These are phyloP conservation scores for Cyberlindnera subsufficiens DNA, from an alignment of 805 yeast species.

Conservation along the genomic window DNA sequence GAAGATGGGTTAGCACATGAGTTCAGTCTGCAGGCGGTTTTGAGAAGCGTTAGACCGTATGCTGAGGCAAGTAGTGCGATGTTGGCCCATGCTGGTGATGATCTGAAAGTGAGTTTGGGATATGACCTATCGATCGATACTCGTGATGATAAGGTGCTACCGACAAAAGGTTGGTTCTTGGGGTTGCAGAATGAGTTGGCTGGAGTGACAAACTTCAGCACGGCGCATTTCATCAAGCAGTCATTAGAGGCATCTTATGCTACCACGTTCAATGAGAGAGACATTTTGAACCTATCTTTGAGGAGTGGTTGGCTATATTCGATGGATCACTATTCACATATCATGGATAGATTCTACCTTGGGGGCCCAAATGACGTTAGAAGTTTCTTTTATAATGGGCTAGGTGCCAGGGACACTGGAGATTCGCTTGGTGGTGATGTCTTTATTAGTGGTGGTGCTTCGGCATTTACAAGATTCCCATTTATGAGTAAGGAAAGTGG, in stretches of 20 bases:
- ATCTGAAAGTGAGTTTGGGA: constrained; percentile 49
- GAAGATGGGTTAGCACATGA: constrained; percentile 39
- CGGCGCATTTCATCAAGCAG: constrained; percentile 29
- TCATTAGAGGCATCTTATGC: constrained; percentile 30
- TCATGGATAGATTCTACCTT: constrained; percentile 74
- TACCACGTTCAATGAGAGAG: constrained; percentile 23
- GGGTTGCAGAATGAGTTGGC: constrained; percentile 41
- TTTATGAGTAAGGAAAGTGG: constrained; percentile 40
- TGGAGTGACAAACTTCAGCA: constrained; percentile 18
- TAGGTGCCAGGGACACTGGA: constrained; percentile 53
- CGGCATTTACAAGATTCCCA: constrained; percentile 60
- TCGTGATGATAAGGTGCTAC: constrained; percentile 35
- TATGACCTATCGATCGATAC: constrained; percentile 36
- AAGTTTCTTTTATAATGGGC: constrained; percentile 61
- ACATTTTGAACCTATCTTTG: constrained; percentile 44
- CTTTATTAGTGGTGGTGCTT: constrained; percentile 49
- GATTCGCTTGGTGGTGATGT: constrained; percentile 67
- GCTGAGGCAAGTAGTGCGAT: constrained; percentile 37
- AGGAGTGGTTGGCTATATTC: constrained; percentile 53
- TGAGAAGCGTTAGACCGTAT: constrained; percentile 31
- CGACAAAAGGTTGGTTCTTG: constrained; percentile 37
- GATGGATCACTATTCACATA: constrained; percentile 35
- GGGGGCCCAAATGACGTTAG: constrained; percentile 76
- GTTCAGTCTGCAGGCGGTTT: constrained; percentile 36
- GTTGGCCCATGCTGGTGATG: constrained; percentile 56